Evolutionary conservation across 257 asterid species (phyloP), one percentile per base, ranked within the genome.

Genomic region (Nicotiana obtusifolia): DNA sequence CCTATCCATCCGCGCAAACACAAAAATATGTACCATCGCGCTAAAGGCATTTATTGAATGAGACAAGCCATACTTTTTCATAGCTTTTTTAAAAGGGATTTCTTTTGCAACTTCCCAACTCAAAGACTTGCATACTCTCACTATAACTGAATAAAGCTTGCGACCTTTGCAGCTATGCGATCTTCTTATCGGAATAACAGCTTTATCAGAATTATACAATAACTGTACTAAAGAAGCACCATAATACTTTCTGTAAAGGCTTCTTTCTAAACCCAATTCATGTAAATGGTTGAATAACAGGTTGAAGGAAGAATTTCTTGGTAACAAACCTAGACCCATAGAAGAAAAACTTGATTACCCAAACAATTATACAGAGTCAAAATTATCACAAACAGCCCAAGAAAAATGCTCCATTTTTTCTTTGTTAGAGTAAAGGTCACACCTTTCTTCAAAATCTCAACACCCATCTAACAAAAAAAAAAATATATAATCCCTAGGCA

Each of bases 91-190:
- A 65, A 91, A 89, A 19, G 88, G 57, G 60, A 86, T 62, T 33
- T 81, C 69, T 83, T 85, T 88, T 20, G 87, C 90, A 81, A 81
- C 85, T 17, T 64, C 53, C 93, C 90, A 90, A 75, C 89, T 87
- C 78, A 91, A 85, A 57, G 94, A 87, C 83, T 93, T 93, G 52
- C 84, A 44, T 60, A 93, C 90, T 85, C 91, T 87, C 80, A 80
- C 95, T 56, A 89, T 92, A 83, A 80, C 75, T n/a, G 82, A 77
- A 84, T 81, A 78, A 20, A 91, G 80, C 86, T 83, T 65, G 24
- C 64, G 80, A 65, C 84, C 80, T 64, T 82, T 80, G 77, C 64
- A 62, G 30, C 30, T 44, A 81, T 20, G 64, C 47, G 47, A 57
- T 37, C 59, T 81, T 52, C 85, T 61, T 86, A 26, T 76, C 30